Conservation (phyloP, 352 stramenopile genomes). For the Phytophthora sp. region DNA sequence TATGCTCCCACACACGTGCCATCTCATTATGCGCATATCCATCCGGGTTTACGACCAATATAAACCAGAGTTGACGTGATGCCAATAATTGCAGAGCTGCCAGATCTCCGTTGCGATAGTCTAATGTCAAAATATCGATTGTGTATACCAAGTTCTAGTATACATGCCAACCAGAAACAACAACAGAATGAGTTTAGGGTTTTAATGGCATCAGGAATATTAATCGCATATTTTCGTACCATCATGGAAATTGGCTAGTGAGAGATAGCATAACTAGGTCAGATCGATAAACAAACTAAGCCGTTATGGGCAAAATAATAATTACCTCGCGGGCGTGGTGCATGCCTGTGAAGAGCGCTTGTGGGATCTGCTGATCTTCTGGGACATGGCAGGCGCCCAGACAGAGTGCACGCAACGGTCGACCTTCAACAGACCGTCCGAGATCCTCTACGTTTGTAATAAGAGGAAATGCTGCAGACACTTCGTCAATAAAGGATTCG, state of each 20-base stretch:
- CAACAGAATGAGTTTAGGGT: too few relatives aligned
- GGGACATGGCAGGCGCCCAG: conserved; percentile 54
- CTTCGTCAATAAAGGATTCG: conserved; percentile 58
- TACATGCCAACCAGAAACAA: not conserved
- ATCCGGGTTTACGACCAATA: conserved; percentile 84
- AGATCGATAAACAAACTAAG: not conserved
- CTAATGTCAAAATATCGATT: conserved; percentile 73
- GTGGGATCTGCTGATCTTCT: conserved; percentile 38
- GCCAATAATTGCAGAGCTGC: conserved; percentile 60
- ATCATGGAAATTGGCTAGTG: conserved; percentile 87
- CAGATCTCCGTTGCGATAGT: conserved; percentile 64
- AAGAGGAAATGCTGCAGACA: conserved; percentile 39
- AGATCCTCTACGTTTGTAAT: conserved; percentile 66
- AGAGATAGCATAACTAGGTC: conserved; percentile 3
- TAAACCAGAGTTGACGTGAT: conserved; percentile 83
- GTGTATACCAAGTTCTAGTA: conserved; percentile 82
- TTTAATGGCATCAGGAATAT: too few relatives aligned
- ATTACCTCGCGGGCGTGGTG: conserved; percentile 83
- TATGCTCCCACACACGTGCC: conserved; percentile 55
- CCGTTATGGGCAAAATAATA: not conserved
- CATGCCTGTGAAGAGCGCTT: conserved; percentile 84
- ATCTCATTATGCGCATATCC: conserved; percentile 82
- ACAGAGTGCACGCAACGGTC: conserved; percentile 70
- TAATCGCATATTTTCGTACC: too few relatives aligned
- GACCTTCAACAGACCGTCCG: conserved; percentile 62